Percentiles rank a stretch among this genome's conserved stretches.
Conservation (phyloP, 371 early-diverging fungal species). For the Smittium mucronatum region DNA sequence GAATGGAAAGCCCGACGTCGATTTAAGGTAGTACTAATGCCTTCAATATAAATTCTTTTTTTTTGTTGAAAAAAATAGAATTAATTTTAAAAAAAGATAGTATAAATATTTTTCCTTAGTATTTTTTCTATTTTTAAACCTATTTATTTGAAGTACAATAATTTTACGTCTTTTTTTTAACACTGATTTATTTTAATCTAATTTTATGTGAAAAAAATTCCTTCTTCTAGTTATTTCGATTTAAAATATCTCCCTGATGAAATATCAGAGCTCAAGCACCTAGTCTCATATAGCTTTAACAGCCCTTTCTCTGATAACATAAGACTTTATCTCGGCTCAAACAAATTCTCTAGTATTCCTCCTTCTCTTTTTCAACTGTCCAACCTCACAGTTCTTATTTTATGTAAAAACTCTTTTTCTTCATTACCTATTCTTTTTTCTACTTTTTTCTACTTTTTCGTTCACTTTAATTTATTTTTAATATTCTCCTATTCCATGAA, state of each 20-base stretch:
- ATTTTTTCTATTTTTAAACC: conserved; percentile 1
- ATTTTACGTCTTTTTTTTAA: no score
- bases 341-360: conserved; percentile 23
- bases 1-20: conserved; percentile 20
- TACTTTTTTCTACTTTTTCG: background rate
- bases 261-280: conserved; percentile 29
- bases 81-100: no score
- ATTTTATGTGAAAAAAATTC: no score
- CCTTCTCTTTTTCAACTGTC: conserved; percentile 24
- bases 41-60: background rate
- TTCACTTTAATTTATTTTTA: background rate
- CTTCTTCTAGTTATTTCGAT: conserved; percentile 20
- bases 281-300: conserved; percentile 24
- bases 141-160: no score
- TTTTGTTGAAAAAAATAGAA: no score
- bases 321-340: conserved; percentile 22
- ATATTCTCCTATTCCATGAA: background rate
- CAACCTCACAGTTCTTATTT: conserved; percentile 29
- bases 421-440: background rate
- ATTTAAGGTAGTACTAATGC: conserved; percentile 12
- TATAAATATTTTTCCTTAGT: no score
- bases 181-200: no score
- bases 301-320: conserved; percentile 19
- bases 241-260: conserved; percentile 27
- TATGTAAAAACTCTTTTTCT: conserved; percentile 10